Evolutionary conservation across 345 rosid species (phyloP), one percentile per base, ranked within the genome.

Genomic region (Lepidium sativum): DNA sequence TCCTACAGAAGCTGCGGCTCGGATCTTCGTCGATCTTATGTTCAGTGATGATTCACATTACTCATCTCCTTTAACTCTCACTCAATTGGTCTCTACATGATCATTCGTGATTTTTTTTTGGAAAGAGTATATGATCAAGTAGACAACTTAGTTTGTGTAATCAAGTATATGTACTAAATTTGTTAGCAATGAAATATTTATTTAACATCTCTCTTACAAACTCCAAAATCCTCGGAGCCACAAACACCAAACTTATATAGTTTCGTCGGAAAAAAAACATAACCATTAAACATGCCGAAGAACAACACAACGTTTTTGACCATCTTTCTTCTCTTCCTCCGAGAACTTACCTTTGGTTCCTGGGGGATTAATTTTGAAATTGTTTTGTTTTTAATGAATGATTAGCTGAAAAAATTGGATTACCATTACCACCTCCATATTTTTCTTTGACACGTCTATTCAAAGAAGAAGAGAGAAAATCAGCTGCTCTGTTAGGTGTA

Each of bases 1-100:
- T 76, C 92, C 95, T 10, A 85, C 86, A 1, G 84, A 89, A 68
- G 86, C 85, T 2, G 75, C 80, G 13, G 78, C 81, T 63, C 42
- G 58, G 0, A 63, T 79, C 39, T 27, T 82, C 43, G 80, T 80
- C 4, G 84, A 92, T 76, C 38, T 72, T 10, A 43, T 84, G 67
- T 79, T 80, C 13, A 65, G 71, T 44, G 86, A 83, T 54, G 18
- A 78, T 5, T 51, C 82, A 8, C 65, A 61, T 3, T 75, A 81
- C 69, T 45, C 79, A 2, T 71, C 40, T 69, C 96, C 96, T 0
- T 33, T 80, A 17, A 84, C 74, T 63, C 61, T 85, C 29, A 73
- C 77, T 65, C 83, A 82, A n/a, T 70, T 88, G 6, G 51, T 78
- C 29, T 40, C 87, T n/a, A n/a, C n/a, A n/a, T n/a, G n/a, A n/a